These are phyloP conservation scores for Termitomyces sp. DNA, from an alignment of 768 basidiomycete species.

Conservation along the genomic window DNA sequence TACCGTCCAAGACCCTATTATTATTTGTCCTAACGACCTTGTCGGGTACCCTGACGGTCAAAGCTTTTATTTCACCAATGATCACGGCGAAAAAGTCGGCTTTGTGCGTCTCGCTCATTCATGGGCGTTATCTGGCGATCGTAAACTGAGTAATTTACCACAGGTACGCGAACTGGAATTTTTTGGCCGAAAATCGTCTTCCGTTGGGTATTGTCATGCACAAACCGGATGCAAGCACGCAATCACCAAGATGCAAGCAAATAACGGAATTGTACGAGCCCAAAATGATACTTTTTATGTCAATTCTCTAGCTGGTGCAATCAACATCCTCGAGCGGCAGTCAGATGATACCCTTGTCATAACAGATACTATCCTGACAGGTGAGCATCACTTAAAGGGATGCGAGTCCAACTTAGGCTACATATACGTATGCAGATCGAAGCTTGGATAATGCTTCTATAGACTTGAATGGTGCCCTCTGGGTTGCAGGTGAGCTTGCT, in stretches of 20 bases:
- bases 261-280: slow-evolving; percentile 59
- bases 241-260: slow-evolving; percentile 39
- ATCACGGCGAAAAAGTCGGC: slow-evolving; percentile 49
- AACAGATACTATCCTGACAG: slow-evolving; percentile 47
- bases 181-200: slow-evolving; percentile 26
- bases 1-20: slow-evolving; percentile 50
- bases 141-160: not conserved
- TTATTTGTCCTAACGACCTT: slow-evolving; percentile 68
- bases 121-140: not conserved
- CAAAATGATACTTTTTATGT: slow-evolving; percentile 61
- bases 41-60: slow-evolving; percentile 60
- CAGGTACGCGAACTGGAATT: slow-evolving; percentile 23
- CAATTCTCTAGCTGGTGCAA: slow-evolving; percentile 34
- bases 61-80: slow-evolving; percentile 69
- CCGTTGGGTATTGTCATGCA: slow-evolving; percentile 61
- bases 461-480: slow-evolving; percentile 54
- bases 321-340: slow-evolving; percentile 54
- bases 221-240: slow-evolving; percentile 59
- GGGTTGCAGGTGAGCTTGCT: slow-evolving; percentile 48
- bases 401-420: not conserved
- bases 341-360: slow-evolving; percentile 53
- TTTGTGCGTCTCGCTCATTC: slow-evolving; percentile 32
- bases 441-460: slow-evolving; percentile 57
- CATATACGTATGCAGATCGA: slow-evolving; percentile 30
- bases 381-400: slow-evolving; percentile 24